Evolutionary conservation across 257 asterid genomes (phyloP).

Genomic region (Gardenia jasminoides): DNA sequence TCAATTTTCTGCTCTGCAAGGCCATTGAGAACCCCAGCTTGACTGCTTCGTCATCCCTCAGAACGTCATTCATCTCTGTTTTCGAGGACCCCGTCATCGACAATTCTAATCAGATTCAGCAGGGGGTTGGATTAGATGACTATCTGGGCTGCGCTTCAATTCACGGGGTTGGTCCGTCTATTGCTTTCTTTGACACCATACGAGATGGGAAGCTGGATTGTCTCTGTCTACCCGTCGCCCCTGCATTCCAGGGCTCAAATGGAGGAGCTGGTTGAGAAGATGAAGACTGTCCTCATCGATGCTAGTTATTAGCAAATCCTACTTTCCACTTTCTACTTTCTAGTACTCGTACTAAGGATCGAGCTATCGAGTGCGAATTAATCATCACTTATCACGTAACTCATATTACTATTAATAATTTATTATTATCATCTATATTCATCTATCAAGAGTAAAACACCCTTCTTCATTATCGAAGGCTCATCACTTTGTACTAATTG

Average conservation of each 20-base stretch:
- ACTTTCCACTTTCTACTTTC: background rate
- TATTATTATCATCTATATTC: background rate
- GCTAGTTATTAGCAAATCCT: slow-evolving; percentile 1
- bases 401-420: too few relatives aligned
- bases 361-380: background rate
- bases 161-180: slow-evolving; percentile 74
- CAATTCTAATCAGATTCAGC: slow-evolving; percentile 26
- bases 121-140: slow-evolving; percentile 46
- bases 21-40: slow-evolving; percentile 64
- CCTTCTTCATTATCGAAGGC: background rate
- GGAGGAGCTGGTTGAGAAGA: slow-evolving; percentile 37
- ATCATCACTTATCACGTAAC: too few relatives aligned
- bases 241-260: slow-evolving; percentile 70
- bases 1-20: slow-evolving; percentile 61
- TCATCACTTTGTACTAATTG: background rate
- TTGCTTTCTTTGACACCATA: slow-evolving; percentile 64
- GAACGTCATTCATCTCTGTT: slow-evolving; percentile 56
- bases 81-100: slow-evolving; percentile 72
- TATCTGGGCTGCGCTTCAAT: slow-evolving; percentile 65
- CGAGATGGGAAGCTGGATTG: slow-evolving; percentile 62
- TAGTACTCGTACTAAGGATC: too few relatives aligned
- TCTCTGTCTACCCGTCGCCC: slow-evolving; percentile 65
- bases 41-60: slow-evolving; percentile 52
- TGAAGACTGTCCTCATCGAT: slow-evolving; percentile 38
- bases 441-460: background rate